phyloP scores from a whole-genome alignment of 2,329 filamentous ascomycete species.

The Phaeophleospora eucalypticola region DNA sequence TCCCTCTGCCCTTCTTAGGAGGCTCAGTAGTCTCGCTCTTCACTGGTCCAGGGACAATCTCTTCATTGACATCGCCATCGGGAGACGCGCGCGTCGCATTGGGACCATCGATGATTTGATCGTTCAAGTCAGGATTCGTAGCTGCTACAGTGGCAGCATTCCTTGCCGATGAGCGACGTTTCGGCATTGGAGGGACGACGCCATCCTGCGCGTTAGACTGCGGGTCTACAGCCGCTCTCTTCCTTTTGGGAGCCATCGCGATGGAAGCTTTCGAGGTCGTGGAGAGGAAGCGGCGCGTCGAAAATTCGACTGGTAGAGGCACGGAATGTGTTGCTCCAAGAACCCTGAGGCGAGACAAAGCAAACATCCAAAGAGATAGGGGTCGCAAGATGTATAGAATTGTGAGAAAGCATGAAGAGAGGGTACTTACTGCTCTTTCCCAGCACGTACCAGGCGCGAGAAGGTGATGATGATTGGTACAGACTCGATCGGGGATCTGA shows the following conservation, averaged over 20 bases:
- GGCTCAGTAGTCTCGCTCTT: slow-evolving; percentile 18
- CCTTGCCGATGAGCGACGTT: slow-evolving; percentile 15
- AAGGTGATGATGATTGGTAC: too few species aligned
- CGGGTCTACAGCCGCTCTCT: background rate
- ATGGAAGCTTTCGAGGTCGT: too few species aligned
- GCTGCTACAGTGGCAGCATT: slow-evolving; percentile 13
- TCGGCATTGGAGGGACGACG: slow-evolving; percentile 8
- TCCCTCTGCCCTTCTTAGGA: slow-evolving; percentile 23
- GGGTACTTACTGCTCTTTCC: background rate
- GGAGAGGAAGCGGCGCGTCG: background rate
- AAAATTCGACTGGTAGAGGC: background rate
- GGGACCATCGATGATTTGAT: slow-evolving; percentile 41
- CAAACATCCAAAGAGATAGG: background rate
- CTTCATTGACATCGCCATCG: slow-evolving; percentile 35
- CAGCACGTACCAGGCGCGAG: background rate
- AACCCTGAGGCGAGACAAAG: background rate
- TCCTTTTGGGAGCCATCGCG: slow-evolving; percentile 12
- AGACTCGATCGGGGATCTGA: background rate
- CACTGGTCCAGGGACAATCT: slow-evolving; percentile 26
- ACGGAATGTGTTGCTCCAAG: background rate
- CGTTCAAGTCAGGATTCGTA: slow-evolving; percentile 33
- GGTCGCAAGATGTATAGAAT: background rate
- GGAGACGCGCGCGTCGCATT: slow-evolving; percentile 42
- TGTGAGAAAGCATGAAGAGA: background rate
- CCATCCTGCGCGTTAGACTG: background rate